Conservation (phyloP, 2,329 filamentous ascomycete genomes). For the Xylaria sp. region DNA sequence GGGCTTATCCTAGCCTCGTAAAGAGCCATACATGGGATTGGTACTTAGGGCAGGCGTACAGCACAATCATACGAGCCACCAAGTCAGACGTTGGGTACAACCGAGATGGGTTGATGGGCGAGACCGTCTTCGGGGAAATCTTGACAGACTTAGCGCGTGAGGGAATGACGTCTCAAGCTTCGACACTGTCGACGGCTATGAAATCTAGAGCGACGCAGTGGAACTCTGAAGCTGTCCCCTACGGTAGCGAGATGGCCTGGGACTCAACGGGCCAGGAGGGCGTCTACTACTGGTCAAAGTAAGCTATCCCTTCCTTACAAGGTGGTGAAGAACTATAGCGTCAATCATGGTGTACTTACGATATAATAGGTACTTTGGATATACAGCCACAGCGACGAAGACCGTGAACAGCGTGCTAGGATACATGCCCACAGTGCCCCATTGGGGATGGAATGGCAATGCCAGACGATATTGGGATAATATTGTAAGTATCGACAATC, state of each 20-base stretch:
- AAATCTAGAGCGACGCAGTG: conserved; percentile 60
- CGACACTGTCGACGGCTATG: conserved; percentile 59
- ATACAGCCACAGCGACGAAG: conserved; percentile 58
- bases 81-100: conserved; percentile 57
- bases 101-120: conserved; percentile 66
- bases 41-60: conserved; percentile 66
- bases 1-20: conserved; percentile 59
- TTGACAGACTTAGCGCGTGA: conserved; percentile 63
- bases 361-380: conserved; percentile 59
- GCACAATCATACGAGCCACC: conserved; percentile 58
- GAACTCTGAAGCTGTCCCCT: conserved; percentile 64
- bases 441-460: conserved; percentile 73
- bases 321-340: background rate
- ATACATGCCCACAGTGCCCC: conserved; percentile 67
- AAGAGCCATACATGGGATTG: conserved; percentile 60
- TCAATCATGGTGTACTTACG: background rate
- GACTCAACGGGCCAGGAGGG: conserved; percentile 72
- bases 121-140: conserved; percentile 66
- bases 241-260: conserved; percentile 71
- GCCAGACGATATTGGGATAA: conserved; percentile 71
- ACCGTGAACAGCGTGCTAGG: conserved; percentile 65
- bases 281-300: conserved; percentile 68
- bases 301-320: conserved; percentile 27
- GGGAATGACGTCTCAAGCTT: conserved; percentile 53
- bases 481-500: conserved; percentile 43